Evolutionary conservation across 2,329 filamentous ascomycete genomes (phyloP).

Genomic region (Pseudogymnoascus sp.): DNA sequence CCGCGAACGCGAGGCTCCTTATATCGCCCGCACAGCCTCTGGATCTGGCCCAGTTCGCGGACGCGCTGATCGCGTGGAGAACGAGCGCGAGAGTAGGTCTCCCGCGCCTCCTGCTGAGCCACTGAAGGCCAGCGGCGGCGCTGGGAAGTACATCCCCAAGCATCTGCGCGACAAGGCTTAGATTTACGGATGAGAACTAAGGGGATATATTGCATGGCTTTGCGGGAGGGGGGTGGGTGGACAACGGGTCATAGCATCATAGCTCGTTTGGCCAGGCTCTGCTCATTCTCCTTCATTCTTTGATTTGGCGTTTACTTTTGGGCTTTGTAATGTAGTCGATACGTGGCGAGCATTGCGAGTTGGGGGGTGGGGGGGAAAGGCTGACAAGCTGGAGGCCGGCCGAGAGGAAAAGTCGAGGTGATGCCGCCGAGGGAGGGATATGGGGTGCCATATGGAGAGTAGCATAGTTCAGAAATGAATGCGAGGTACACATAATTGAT

Average conservation of each 20-base stretch:
- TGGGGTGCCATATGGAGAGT: not conserved
- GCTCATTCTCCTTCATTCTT: not conserved
- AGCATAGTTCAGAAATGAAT: conserved; percentile 1
- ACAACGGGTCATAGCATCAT: not conserved
- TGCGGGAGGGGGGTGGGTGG: not conserved
- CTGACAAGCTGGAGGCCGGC: not conserved
- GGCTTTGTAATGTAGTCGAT: conserved; percentile 21
- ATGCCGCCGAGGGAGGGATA: not conserved
- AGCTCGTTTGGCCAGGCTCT: not conserved
- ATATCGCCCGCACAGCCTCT: conserved; percentile 25
- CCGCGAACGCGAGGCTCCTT: conserved; percentile 20
- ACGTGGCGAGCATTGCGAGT: conserved; percentile 31
- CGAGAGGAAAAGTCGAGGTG: not conserved
- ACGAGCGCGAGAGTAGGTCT: conserved; percentile 30
- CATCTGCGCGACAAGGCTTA: conserved; percentile 32
- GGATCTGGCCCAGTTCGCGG: conserved; percentile 37
- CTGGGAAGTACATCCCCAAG: conserved; percentile 53
- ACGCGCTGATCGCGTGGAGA: conserved; percentile 37
- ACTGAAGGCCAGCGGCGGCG: conserved; percentile 43
- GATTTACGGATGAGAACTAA: not conserved
- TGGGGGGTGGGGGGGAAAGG: conserved; percentile 12
- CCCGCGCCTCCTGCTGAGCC: conserved; percentile 31
- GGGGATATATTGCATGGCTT: not conserved
- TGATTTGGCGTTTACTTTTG: conserved; percentile 7
- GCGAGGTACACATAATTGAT: not conserved